phyloP scores from a whole-genome alignment of 208 protist genomes.

The Leishmania guyanensis region DNA sequence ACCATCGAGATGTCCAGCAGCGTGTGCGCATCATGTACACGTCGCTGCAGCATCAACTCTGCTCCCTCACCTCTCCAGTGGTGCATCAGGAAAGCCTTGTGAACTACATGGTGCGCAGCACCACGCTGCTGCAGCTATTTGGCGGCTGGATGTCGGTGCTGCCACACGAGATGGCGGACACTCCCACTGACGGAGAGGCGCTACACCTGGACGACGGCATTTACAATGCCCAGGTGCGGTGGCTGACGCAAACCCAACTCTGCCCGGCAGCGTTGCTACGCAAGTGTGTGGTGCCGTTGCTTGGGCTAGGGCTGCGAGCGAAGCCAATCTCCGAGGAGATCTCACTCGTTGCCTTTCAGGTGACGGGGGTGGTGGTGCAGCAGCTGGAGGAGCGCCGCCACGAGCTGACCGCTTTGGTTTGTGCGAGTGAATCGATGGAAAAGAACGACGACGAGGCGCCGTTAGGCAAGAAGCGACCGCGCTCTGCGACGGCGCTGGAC shows the following conservation, averaged over 20 bases:
- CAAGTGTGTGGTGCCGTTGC: slow-evolving; percentile 46
- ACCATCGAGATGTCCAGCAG: slow-evolving; percentile 27
- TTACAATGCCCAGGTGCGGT: slow-evolving; percentile 36
- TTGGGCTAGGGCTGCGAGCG: slow-evolving; percentile 49
- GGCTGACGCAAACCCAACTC: slow-evolving; percentile 41
- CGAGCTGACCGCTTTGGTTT: slow-evolving; percentile 24
- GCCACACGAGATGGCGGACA: slow-evolving; percentile 27
- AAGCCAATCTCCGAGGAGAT: slow-evolving; percentile 61
- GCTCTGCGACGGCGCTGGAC: neutral
- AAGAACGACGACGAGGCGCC: neutral
- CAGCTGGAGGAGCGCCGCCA: slow-evolving; percentile 72
- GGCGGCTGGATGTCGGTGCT: slow-evolving; percentile 74
- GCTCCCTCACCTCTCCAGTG: slow-evolving; percentile 51
- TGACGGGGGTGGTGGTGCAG: slow-evolving; percentile 56
- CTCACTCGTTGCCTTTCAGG: slow-evolving; percentile 57
- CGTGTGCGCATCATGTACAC: slow-evolving; percentile 33
- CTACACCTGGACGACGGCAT: neutral
- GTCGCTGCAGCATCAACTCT: slow-evolving; percentile 58
- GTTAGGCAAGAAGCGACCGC: slow-evolving; percentile 22
- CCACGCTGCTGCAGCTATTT: slow-evolving; percentile 83
- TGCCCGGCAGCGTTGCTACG: slow-evolving; percentile 25
- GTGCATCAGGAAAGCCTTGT: slow-evolving; percentile 57
- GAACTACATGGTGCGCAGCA: slow-evolving; percentile 86
- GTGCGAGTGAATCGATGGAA: neutral
- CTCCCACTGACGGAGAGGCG: slow-evolving; percentile 11